Conservation (phyloP, 805 yeast species). For the Priceomyces melissophilus region DNA sequence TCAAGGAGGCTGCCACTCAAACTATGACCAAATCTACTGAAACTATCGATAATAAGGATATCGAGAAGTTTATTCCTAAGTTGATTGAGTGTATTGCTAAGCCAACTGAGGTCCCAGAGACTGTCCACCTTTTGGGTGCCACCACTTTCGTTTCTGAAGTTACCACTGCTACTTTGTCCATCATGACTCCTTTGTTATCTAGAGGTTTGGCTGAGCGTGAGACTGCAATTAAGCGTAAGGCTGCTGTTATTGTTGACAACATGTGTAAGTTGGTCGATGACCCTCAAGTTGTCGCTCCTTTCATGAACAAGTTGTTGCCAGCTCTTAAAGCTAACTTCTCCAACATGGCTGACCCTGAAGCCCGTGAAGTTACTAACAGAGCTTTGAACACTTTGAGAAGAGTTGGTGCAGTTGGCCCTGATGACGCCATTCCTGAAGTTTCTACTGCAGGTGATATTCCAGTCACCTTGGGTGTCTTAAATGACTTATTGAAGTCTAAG, state of each 20-base stretch:
- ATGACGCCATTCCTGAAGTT: conserved; percentile 91
- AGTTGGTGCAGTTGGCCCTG: conserved; percentile 94
- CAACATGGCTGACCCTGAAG: conserved; percentile 99
- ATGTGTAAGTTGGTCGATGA: conserved; percentile 99
- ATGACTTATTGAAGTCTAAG: conserved; percentile 64
- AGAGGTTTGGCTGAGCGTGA: conserved; percentile 99
- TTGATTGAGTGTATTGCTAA: conserved; percentile 94
- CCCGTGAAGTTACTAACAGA: conserved; percentile 96
- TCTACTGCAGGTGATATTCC: conserved; percentile 97
- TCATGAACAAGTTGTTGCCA: conserved; percentile 93
- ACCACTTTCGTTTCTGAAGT: conserved; percentile 99
- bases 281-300: conserved; percentile 99
- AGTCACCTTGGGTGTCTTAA: conserved; percentile 82
- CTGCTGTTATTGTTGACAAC: conserved; percentile 99
- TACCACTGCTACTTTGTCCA: conserved; percentile 98
- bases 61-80: conserved; percentile 97
- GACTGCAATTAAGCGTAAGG: conserved; percentile 98
- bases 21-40: conserved; percentile 96
- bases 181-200: conserved; percentile 97
- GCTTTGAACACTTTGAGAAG: conserved; percentile 96
- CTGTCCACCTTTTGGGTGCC: conserved; percentile 98
- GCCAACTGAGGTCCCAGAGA: conserved; percentile 97
- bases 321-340: conserved; percentile 90
- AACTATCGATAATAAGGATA: conserved; percentile 99
- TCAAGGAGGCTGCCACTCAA: conserved; percentile 92